Conservation (phyloP, 495 filamentous ascomycete species). For the Talaromyces wortmannii region DNA sequence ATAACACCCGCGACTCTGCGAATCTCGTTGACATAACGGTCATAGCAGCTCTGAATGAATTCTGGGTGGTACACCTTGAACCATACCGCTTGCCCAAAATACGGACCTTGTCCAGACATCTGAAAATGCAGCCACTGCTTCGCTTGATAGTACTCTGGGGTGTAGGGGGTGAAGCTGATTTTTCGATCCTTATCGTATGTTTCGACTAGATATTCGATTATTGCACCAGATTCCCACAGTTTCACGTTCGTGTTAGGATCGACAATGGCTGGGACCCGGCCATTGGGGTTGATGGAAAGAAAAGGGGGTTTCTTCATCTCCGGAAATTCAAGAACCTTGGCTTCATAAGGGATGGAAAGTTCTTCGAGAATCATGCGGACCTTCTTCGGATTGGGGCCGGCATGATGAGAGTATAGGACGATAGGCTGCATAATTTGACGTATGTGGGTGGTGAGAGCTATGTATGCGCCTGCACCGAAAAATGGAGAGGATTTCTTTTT, state of each 20-base stretch:
- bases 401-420: too few relatives aligned
- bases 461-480: too few relatives aligned
- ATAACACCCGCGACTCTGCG: too few relatives aligned
- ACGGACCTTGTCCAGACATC: conserved; percentile 1
- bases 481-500: too few relatives aligned
- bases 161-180: conserved; percentile 9
- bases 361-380: conserved; percentile 48
- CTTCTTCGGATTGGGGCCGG: conserved; percentile 53
- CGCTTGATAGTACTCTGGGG: not conserved
- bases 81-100: conserved; percentile 2
- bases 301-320: conserved; percentile 45
- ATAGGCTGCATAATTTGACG: too few relatives aligned
- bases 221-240: conserved; percentile 57
- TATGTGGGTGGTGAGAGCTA: too few relatives aligned
- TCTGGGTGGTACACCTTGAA: too few relatives aligned
- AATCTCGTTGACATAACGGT: too few relatives aligned
- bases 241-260: conserved; percentile 51
- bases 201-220: conserved; percentile 54
- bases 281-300: conserved; percentile 53
- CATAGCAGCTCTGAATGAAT: too few relatives aligned
- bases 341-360: conserved; percentile 43
- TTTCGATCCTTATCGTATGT: too few relatives aligned
- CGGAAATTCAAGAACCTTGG: conserved; percentile 21
- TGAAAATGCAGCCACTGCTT: conserved; percentile 2
- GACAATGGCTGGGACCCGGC: conserved; percentile 43